Evolutionary conservation across 305 asterid genomes (phyloP).

Genomic region (Nicotiana rustica): DNA sequence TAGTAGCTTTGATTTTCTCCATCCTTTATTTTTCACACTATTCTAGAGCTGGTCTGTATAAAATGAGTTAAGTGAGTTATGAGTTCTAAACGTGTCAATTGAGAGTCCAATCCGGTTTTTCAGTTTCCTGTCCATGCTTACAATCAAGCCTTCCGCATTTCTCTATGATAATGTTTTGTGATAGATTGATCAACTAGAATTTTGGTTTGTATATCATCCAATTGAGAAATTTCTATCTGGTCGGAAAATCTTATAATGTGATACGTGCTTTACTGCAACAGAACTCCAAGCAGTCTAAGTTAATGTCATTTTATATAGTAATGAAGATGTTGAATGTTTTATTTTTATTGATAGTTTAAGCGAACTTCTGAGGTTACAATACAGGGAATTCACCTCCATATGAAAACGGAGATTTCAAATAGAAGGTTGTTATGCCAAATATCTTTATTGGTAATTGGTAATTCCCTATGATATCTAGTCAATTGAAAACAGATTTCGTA

Average conservation of each 20-base stretch:
- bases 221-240: neutral
- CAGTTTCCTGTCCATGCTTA: neutral
- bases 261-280: neutral
- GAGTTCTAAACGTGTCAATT: neutral
- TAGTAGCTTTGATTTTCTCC: slow-evolving; percentile 20
- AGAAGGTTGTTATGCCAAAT: neutral
- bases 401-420: neutral
- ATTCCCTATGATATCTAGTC: neutral
- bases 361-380: neutral
- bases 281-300: neutral
- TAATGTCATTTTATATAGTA: neutral
- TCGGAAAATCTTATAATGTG: slow-evolving; percentile 4
- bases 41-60: neutral
- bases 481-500: neutral
- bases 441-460: neutral
- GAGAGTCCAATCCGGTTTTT: neutral
- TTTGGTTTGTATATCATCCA: neutral
- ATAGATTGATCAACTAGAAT: neutral
- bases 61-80: neutral
- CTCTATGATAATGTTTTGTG: neutral
- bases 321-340: neutral
- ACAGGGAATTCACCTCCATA: neutral
- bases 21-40: neutral
- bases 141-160: neutral
- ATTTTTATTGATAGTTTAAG: neutral